A percentile compares a stretch with the other conserved stretches of the same genome.
Evolutionary conservation across 176 grass and related monocot species (phyloP).

Genomic region (Luzula sylvatica): DNA sequence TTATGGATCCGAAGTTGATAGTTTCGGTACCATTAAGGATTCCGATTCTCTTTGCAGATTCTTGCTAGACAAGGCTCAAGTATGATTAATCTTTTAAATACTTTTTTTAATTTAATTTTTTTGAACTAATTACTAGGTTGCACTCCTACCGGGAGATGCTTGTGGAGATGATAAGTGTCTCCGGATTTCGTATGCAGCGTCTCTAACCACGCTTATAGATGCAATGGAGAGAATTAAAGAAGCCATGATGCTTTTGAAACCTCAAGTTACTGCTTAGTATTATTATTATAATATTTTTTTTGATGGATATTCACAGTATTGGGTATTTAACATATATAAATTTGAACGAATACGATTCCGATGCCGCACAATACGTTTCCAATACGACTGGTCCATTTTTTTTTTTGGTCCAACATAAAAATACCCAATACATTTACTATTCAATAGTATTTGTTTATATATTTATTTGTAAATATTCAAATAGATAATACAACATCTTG

Average conservation of each 20-base stretch:
- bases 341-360: too few relatives aligned
- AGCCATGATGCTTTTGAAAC: constrained; percentile 48
- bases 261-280: constrained; percentile 42
- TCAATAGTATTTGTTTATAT: too few relatives aligned
- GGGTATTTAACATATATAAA: too few relatives aligned
- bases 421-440: too few relatives aligned
- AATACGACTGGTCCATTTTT: too few relatives aligned
- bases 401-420: too few relatives aligned
- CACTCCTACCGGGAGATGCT: constrained; percentile 77
- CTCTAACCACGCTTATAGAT: constrained; percentile 54
- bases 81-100: constrained; percentile 10
- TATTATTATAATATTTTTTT: neutral
- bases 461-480: too few relatives aligned
- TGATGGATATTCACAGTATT: too few relatives aligned
- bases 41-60: constrained; percentile 82
- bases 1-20: constrained; percentile 68
- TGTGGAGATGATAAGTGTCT: constrained; percentile 81
- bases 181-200: constrained; percentile 80
- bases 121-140: constrained; percentile 35
- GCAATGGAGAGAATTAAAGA: constrained; percentile 72
- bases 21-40: constrained; percentile 55
- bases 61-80: constrained; percentile 77
- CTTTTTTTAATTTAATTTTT: neutral
- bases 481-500: too few relatives aligned
- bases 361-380: too few relatives aligned